Conservation (phyloP, 371 early-diverging fungal genomes). For the Mortierella sp. region DNA sequence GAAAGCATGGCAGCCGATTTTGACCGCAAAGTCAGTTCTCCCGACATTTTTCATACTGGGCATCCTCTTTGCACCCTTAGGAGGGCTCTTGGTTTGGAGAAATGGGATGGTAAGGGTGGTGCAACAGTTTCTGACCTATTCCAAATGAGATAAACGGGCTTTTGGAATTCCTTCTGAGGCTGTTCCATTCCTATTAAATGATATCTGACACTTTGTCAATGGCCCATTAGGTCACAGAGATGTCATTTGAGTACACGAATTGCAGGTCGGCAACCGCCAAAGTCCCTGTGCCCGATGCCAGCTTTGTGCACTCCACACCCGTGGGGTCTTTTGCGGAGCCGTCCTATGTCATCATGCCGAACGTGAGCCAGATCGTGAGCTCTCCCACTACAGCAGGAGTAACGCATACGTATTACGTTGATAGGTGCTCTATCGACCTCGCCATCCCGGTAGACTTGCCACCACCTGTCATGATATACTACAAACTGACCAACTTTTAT, state of each 20-base stretch:
- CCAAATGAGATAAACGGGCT: too few species aligned
- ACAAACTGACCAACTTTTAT: constrained; percentile 96
- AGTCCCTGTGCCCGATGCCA: constrained; percentile 11
- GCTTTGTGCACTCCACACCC: constrained; percentile 27
- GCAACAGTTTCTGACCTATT: too few species aligned
- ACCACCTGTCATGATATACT: constrained; percentile 91
- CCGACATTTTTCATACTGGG: constrained; percentile 94
- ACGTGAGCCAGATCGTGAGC: neutral
- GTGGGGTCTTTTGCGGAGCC: constrained; percentile 54
- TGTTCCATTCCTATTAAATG: too few species aligned
- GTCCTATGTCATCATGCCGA: constrained; percentile 10
- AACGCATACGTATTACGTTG: constrained; percentile 1
- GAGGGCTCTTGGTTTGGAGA: constrained; percentile 80
- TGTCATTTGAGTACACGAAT: constrained; percentile 47
- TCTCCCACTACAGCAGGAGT: constrained; percentile 3
- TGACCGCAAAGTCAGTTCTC: constrained; percentile 94
- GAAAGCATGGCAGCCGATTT: constrained; percentile 97
- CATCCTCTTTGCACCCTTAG: constrained; percentile 90
- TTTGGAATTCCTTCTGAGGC: too few species aligned
- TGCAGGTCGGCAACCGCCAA: constrained; percentile 3
- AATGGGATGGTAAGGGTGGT: constrained; percentile 72
- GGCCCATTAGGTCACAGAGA: constrained; percentile 42
- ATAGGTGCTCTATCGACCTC: constrained; percentile 79
- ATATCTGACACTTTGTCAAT: too few species aligned
- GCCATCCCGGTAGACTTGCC: constrained; percentile 72